A percentile compares a stretch with the other conserved stretches of the same genome.
Evolutionary conservation across 1,139 yeast species (phyloP).

Genomic region (Saccharomyces uvarum): DNA sequence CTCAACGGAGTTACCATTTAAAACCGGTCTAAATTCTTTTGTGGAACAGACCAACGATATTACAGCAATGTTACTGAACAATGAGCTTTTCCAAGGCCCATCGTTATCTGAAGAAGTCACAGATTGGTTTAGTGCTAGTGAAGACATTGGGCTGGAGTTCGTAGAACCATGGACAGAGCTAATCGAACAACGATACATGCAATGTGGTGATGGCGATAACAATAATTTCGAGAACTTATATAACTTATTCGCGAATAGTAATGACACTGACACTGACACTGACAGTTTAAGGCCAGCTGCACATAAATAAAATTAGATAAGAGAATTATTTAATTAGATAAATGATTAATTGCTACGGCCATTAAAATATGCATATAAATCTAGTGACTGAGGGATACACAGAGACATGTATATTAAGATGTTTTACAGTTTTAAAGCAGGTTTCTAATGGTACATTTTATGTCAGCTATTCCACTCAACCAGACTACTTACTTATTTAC

Average conservation of each 20-base stretch:
- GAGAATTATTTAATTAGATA: background rate
- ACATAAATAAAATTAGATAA: background rate
- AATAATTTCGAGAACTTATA: constrained; percentile 10
- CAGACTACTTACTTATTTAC: background rate
- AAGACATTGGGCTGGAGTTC: constrained; percentile 67
- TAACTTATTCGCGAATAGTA: constrained; percentile 2
- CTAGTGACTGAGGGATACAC: too few species aligned
- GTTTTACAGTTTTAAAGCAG: too few species aligned
- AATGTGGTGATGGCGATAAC: constrained; percentile 9
- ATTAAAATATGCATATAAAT: background rate
- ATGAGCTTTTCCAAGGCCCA: background rate
- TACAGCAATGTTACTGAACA: background rate
- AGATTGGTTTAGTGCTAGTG: constrained; percentile 65
- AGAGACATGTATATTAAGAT: too few species aligned
- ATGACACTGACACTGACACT: background rate
- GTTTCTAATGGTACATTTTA: too few species aligned
- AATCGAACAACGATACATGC: constrained; percentile 49
- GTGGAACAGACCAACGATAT: background rate
- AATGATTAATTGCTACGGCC: background rate
- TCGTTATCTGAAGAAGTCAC: constrained; percentile 40
- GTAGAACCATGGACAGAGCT: constrained; percentile 87
- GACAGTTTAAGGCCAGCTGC: background rate
- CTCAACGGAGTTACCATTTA: background rate
- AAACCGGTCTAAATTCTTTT: background rate
- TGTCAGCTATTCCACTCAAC: background rate